These are phyloP conservation scores for Cladosporium phlei DNA, from an alignment of 2,329 filamentous ascomycete species.

Conservation along the genomic window DNA sequence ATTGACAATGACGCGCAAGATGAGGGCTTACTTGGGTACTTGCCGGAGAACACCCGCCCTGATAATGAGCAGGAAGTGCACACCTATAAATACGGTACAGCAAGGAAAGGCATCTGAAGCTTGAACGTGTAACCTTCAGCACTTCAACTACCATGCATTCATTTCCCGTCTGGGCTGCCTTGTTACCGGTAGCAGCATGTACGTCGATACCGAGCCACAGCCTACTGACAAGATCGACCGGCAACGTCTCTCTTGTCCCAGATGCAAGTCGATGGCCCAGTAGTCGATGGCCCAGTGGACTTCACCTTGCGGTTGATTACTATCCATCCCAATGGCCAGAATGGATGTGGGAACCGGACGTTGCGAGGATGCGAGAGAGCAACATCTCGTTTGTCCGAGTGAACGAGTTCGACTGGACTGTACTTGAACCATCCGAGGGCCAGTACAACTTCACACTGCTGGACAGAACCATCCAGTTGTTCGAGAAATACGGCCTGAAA, in stretches of 20 bases:
- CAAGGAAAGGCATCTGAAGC: no score
- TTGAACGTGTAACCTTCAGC: neutral
- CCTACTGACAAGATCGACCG: neutral
- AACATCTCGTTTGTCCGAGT: constrained; percentile 22
- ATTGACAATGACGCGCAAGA: no score
- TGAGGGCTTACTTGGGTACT: no score
- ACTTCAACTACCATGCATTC: neutral
- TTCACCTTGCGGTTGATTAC: constrained; percentile 23
- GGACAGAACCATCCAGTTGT: constrained; percentile 19
- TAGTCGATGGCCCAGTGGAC: constrained; percentile 19
- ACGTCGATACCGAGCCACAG: neutral
- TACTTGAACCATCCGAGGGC: constrained; percentile 21
- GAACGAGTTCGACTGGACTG: constrained; percentile 24
- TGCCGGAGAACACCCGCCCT: no score
- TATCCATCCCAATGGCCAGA: constrained; percentile 26
- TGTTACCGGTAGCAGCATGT: neutral
- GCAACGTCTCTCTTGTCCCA: constrained; percentile 8
- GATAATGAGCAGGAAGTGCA: no score
- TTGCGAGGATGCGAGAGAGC: constrained; percentile 21
- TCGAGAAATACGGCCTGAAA: constrained; percentile 20
- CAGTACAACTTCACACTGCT: constrained; percentile 24
- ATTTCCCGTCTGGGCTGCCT: neutral
- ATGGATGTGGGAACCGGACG: constrained; percentile 24
- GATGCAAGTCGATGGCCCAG: constrained; percentile 18
- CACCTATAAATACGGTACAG: no score